These are phyloP conservation scores for Aleurites moluccanus DNA, from an alignment of 441 rosid species.

Conservation along the genomic window DNA sequence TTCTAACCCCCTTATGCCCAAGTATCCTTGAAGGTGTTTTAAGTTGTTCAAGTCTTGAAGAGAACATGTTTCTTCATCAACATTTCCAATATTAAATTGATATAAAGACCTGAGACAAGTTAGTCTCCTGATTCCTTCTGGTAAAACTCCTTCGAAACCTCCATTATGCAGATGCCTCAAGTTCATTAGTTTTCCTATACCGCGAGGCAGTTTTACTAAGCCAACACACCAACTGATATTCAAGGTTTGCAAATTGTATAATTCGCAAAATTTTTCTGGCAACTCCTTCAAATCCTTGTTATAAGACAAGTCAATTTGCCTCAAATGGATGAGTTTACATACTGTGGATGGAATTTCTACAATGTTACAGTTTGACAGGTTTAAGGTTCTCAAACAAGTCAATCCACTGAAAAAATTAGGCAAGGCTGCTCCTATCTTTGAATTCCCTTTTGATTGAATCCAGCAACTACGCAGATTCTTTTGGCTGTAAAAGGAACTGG, in stretches of 20 bases:
- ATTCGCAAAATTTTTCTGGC: slow-evolving; percentile 27
- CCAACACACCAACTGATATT: neutral
- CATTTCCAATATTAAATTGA: neutral
- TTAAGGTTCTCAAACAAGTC: slow-evolving; percentile 14
- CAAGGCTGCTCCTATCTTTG: neutral
- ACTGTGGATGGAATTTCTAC: slow-evolving; percentile 8
- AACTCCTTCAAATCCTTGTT: slow-evolving; percentile 2
- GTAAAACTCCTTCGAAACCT: neutral
- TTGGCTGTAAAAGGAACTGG: neutral
- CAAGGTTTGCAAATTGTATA: slow-evolving; percentile 25
- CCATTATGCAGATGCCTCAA: slow-evolving; percentile 18
- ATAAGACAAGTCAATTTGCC: slow-evolving; percentile 20
- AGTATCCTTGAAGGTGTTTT: slow-evolving; percentile 17
- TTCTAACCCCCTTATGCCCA: slow-evolving; percentile 9
- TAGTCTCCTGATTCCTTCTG: slow-evolving; percentile 19
- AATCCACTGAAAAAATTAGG: neutral
- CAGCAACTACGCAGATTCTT: slow-evolving; percentile 2
- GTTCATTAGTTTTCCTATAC: slow-evolving; percentile 21
- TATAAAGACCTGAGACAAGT: slow-evolving; percentile 13
- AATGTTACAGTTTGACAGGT: neutral
- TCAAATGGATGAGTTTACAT: slow-evolving; percentile 17
- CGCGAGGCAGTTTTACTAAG: slow-evolving; percentile 1
- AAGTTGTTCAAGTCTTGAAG: slow-evolving; percentile 17
- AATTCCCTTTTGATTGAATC: neutral
- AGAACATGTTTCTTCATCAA: neutral